Conservation (phyloP, 768 basidiomycete species). For the Suillus brevipes region DNA sequence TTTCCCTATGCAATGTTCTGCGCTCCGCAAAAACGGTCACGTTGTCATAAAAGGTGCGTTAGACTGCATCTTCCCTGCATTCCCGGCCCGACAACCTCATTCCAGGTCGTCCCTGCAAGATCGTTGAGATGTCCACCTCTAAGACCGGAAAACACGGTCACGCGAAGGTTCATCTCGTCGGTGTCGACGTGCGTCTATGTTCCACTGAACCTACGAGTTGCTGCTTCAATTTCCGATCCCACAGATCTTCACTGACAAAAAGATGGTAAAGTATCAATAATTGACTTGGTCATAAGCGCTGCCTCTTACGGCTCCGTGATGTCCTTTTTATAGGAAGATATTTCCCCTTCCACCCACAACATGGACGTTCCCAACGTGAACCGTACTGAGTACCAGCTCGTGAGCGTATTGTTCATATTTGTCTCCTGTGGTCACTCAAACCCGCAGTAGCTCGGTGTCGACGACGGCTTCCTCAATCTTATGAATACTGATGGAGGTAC, state of each 20-base stretch:
- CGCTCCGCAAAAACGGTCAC: slow-evolving; percentile 88
- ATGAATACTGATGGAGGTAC: slow-evolving; percentile 76
- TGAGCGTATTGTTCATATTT: slow-evolving; percentile 36
- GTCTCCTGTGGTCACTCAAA: slow-evolving; percentile 7
- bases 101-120: slow-evolving; percentile 92
- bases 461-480: slow-evolving; percentile 94
- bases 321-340: slow-evolving; percentile 69
- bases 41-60: slow-evolving; percentile 88
- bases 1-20: slow-evolving; percentile 94
- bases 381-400: slow-evolving; percentile 90
- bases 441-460: slow-evolving; percentile 69
- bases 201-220: slow-evolving; percentile 1
- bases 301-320: not conserved
- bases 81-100: slow-evolving; percentile 11
- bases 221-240: slow-evolving; percentile 15
- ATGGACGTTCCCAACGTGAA: slow-evolving; percentile 97
- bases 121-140: slow-evolving; percentile 98
- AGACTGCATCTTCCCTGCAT: not conserved
- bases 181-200: slow-evolving; percentile 78
- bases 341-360: slow-evolving; percentile 97
- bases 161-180: slow-evolving; percentile 98
- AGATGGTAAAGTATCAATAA: slow-evolving; percentile 62
- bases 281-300: slow-evolving; percentile 8
- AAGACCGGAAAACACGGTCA: slow-evolving; percentile 99
- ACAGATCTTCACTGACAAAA: slow-evolving; percentile 98